Evolutionary conservation across 1,284 basidiomycete genomes (phyloP).

Genomic region (Boletus sp.): DNA sequence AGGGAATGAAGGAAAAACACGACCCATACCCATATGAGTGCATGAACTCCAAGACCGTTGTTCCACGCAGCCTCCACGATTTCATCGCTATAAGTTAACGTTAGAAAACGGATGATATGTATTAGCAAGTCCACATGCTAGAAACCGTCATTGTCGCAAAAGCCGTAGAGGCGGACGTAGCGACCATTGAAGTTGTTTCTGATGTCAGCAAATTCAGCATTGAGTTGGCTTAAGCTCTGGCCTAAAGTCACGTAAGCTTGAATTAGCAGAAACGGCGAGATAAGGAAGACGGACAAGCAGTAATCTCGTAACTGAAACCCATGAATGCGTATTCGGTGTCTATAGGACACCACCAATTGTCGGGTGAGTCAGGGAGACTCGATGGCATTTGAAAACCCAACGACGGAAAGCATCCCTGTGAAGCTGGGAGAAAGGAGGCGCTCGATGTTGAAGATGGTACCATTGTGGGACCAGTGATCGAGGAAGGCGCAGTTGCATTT

Average conservation of each 20-base stretch:
- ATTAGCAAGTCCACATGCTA: not conserved
- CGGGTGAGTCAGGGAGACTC: slow-evolving; percentile 40
- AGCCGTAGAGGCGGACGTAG: slow-evolving; percentile 7
- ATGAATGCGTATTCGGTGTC: slow-evolving; percentile 66
- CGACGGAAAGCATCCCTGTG: slow-evolving; percentile 65
- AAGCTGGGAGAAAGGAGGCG: slow-evolving; percentile 41
- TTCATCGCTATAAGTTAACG: slow-evolving; percentile 46
- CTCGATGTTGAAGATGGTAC: not conserved
- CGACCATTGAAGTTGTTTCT: slow-evolving; percentile 56
- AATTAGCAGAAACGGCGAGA: not conserved
- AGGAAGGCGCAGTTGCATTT: not conserved
- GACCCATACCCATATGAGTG: slow-evolving; percentile 63
- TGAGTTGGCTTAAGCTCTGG: slow-evolving; percentile 46
- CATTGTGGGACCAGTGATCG: too few relatives aligned
- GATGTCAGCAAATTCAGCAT: slow-evolving; percentile 60
- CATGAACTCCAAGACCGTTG: slow-evolving; percentile 66
- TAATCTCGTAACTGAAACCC: slow-evolving; percentile 70
- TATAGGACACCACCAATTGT: slow-evolving; percentile 65
- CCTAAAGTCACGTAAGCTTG: slow-evolving; percentile 32
- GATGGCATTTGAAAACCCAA: slow-evolving; percentile 56
- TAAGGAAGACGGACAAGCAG: slow-evolving; percentile 42
- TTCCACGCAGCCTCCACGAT: slow-evolving; percentile 70
- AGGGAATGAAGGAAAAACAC: not conserved
- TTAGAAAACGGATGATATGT: not conserved
- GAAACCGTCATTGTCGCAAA: slow-evolving; percentile 2